These are phyloP conservation scores for Pichia heedii DNA, from an alignment of 805 yeast genomes.

Conservation along the genomic window DNA sequence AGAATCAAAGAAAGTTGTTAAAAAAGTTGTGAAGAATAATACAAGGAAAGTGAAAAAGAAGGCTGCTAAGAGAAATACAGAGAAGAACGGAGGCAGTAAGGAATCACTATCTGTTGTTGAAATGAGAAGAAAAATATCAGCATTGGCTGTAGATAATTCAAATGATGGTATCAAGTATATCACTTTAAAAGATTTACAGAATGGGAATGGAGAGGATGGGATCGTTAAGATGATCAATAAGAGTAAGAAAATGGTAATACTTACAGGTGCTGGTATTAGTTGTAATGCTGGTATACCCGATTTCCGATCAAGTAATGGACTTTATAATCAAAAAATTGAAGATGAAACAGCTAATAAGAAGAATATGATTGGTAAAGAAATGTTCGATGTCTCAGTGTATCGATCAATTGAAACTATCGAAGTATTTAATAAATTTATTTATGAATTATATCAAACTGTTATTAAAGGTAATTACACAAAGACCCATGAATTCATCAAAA, in stretches of 20 bases:
- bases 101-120: neutral
- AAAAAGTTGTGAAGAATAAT: too few relatives aligned
- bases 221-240: conserved; percentile 36
- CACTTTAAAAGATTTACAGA: conserved; percentile 3
- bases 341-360: conserved; percentile 44
- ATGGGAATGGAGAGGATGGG: conserved; percentile 10
- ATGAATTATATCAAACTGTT: conserved; percentile 60
- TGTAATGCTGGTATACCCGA: conserved; percentile 98
- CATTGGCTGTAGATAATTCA: neutral
- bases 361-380: conserved; percentile 71
- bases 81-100: neutral
- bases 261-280: conserved; percentile 96
- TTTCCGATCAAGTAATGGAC: conserved; percentile 76
- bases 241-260: conserved; percentile 48
- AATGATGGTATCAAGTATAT: conserved; percentile 5
- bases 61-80: neutral
- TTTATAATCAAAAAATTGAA: conserved; percentile 41
- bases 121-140: neutral
- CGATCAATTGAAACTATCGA: conserved; percentile 54
- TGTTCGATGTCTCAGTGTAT: conserved; percentile 81
- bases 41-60: too few relatives aligned
- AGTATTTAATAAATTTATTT: conserved; percentile 83
- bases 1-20: too few relatives aligned
- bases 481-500: conserved; percentile 68
- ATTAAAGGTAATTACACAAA: conserved; percentile 67